Base-by-base conservation (phyloP, 140 eudicot species). In the Erigeron philadelphicus region DNA sequence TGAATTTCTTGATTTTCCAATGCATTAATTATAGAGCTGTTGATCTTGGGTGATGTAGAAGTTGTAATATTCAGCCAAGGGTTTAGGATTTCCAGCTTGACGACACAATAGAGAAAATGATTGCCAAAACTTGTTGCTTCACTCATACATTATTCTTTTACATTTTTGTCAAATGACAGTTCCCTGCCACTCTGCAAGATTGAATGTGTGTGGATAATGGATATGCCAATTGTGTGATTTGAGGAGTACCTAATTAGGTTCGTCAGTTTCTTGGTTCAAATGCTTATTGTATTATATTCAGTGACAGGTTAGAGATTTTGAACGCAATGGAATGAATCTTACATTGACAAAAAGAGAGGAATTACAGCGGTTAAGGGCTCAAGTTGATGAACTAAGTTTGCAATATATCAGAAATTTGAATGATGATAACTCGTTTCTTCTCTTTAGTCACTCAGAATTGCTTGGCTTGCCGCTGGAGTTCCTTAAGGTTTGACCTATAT, bases 271-370 rank as follows among this genome's bases (percentile, higher is more conserved):
- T 42, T 41, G 40, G 74, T 72, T 54, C 72, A 23, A 16, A 69
- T 82, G 74, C 81, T 85, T 83, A 85, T 82, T 80, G 72, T 57
- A 68, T 74, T 72, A 71, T 82, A 69, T 84, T 82, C 82, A 83
- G 95, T 93, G 96, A 89, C 98, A 93, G 98, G 80, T 93, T 83
- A 83, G 73, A 85, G 98, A 86, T 40, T 93, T 84, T 80, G 98
- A 93, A 58, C 85, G 87, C 75, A 93, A 89, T 86, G 98, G 98
- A 47, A 68, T 87, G 78, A 83, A 80, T 75, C 93, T 93, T 35
- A 84, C 94, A 42, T 68, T 77, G 75, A 80, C 96, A 53, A 89
- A 89, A 80, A 85, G 88, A 65, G 90, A 86, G 76, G 96, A 89
- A 73, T 72, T 93, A 74, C 93, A 86, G 44, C 87, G 95, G 16